Evolutionary conservation across 768 basidiomycete genomes (phyloP).

Genomic region (Mycena metata): DNA sequence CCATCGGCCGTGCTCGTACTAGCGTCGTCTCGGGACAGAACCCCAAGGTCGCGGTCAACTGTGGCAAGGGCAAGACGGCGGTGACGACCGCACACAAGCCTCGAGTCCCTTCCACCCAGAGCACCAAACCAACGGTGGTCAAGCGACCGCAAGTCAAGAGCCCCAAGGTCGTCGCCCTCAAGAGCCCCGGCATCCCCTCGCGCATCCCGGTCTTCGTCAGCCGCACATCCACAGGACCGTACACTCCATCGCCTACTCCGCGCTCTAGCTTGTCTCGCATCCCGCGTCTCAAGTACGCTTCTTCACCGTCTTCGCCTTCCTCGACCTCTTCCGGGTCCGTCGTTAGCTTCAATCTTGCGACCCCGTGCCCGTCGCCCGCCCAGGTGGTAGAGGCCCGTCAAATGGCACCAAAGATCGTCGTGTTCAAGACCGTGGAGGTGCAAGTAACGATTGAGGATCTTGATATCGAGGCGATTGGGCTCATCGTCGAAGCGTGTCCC

Average conservation of each 20-base stretch:
- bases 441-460: too few relatives aligned
- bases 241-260: not conserved
- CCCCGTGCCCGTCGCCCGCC: slow-evolving; percentile 12
- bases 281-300: not conserved
- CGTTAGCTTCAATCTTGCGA: not conserved
- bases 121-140: too few relatives aligned
- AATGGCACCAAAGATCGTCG: not conserved
- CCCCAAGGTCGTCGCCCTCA: too few relatives aligned
- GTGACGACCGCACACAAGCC: too few relatives aligned
- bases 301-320: not conserved
- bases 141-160: too few relatives aligned
- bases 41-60: not conserved
- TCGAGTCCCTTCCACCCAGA: too few relatives aligned
- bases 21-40: too few relatives aligned
- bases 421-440: not conserved
- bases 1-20: too few relatives aligned
- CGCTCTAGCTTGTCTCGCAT: not conserved
- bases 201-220: not conserved
- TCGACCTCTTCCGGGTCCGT: not conserved
- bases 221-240: not conserved
- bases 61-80: too few relatives aligned
- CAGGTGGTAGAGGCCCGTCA: not conserved
- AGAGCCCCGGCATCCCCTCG: not conserved
- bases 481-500: too few relatives aligned
- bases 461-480: too few relatives aligned